Evolutionary conservation across 1,284 basidiomycete species (phyloP).

Genomic region (Sparassis latifolia): DNA sequence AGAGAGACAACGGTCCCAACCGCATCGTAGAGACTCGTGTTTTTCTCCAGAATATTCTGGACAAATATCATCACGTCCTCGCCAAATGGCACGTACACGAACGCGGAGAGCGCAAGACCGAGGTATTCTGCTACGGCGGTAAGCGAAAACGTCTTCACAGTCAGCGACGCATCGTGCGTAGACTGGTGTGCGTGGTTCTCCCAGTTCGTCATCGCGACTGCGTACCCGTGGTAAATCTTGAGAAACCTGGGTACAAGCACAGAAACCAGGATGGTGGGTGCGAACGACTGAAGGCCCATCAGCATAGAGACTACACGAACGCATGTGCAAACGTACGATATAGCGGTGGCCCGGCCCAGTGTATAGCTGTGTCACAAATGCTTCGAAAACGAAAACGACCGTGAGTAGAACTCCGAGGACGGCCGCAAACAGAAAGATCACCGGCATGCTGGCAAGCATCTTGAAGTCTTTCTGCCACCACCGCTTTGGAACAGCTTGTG

Average conservation of each 20-base stretch:
- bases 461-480: constrained; percentile 80
- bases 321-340: constrained; percentile 44
- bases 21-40: background rate
- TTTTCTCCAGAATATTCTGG: constrained; percentile 29
- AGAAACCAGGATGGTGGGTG: constrained; percentile 83
- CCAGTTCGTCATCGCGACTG: constrained; percentile 74
- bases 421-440: constrained; percentile 72
- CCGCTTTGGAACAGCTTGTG: constrained; percentile 53
- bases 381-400: constrained; percentile 81
- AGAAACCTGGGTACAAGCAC: constrained; percentile 81
- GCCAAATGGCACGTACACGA: constrained; percentile 90
- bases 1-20: constrained; percentile 7
- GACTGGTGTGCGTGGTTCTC: constrained; percentile 87
- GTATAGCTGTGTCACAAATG: constrained; percentile 82
- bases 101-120: constrained; percentile 79
- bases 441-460: constrained; percentile 70
- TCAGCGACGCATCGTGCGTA: constrained; percentile 73
- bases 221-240: constrained; percentile 69
- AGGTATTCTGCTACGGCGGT: constrained; percentile 88
- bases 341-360: constrained; percentile 78
- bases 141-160: constrained; percentile 88
- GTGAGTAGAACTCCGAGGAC: constrained; percentile 70
- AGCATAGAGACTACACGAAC: constrained; percentile 1
- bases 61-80: constrained; percentile 67
- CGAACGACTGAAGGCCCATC: constrained; percentile 47